These are phyloP conservation scores for Diaporthe sp. DNA, from an alignment of 2,329 filamentous ascomycete species.

Conservation along the genomic window DNA sequence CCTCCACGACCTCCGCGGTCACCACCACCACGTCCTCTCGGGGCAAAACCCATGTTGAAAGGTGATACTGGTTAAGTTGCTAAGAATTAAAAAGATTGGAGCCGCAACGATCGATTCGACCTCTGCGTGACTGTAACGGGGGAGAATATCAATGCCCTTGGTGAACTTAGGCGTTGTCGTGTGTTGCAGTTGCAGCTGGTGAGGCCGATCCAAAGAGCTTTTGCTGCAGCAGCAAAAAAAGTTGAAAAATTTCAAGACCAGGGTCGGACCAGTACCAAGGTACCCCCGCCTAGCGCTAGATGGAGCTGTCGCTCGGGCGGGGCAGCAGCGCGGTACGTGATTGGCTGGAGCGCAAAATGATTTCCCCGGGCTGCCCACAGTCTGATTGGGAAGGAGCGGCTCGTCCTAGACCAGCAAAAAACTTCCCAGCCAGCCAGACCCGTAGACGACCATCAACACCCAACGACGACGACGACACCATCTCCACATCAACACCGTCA, in stretches of 20 bases:
- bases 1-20: conserved; percentile 52
- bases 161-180: conserved; percentile 13
- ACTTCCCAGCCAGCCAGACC: conserved; percentile 30
- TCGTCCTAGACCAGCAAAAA: conserved; percentile 37
- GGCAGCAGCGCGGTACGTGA: neutral
- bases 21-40: conserved; percentile 54
- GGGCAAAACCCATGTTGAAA: conserved; percentile 57
- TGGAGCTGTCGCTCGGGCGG: conserved; percentile 29
- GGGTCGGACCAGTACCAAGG: conserved; percentile 34
- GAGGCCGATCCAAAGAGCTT: conserved; percentile 32
- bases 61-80: conserved; percentile 4
- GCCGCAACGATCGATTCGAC: conserved; percentile 14
- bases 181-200: conserved; percentile 34
- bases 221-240: conserved; percentile 37
- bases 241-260: conserved; percentile 36
- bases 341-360: conserved; percentile 36
- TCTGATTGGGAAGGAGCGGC: conserved; percentile 32
- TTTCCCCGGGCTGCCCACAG: conserved; percentile 37
- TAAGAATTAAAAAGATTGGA: neutral
- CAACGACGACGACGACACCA: conserved; percentile 36
- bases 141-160: conserved; percentile 26
- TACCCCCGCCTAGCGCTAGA: conserved; percentile 35
- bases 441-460: conserved; percentile 32
- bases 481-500: conserved; percentile 40
- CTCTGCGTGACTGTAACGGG: conserved; percentile 31